A percentile compares a stretch with the other conserved stretches of the same genome.
Conservation (phyloP, 208 protist genomes). For the Trypanosomatidae sp. region DNA sequence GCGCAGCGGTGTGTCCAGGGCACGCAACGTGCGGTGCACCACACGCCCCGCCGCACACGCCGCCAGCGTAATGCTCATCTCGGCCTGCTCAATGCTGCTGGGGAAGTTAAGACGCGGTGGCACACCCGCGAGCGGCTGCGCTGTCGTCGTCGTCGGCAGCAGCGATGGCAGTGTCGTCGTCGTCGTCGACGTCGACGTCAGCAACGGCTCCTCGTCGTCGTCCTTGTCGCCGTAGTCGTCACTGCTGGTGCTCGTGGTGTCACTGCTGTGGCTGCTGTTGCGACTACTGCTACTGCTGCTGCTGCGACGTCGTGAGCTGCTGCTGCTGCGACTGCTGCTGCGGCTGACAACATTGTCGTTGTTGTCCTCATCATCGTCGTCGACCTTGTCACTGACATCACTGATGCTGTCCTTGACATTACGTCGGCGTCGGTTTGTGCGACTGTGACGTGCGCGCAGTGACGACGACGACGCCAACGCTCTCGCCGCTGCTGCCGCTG, state of each 20-base stretch:
- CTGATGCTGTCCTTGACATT: background rate
- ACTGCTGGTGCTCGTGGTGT: background rate
- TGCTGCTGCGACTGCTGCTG: background rate
- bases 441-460: too few relatives aligned
- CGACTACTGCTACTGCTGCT: background rate
- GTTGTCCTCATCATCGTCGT: background rate
- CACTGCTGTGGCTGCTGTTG: slow-evolving; percentile 1
- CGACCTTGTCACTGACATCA: background rate
- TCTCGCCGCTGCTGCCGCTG: too few relatives aligned
- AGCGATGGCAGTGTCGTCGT: background rate
- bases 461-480: too few relatives aligned
- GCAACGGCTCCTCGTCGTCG: slow-evolving; percentile 1
- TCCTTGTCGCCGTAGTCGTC: background rate
- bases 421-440: too few relatives aligned
- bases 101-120: slow-evolving; percentile 70
- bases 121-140: slow-evolving; percentile 7
- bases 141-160: background rate
- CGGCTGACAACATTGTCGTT: background rate
- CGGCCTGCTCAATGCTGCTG: slow-evolving; percentile 28
- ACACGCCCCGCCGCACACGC: slow-evolving; percentile 7
- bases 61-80: slow-evolving; percentile 42
- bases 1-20: background rate
- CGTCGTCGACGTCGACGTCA: background rate
- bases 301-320: background rate
- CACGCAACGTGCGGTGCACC: background rate